Percentiles rank a stretch among this genome's conserved stretches.
Conservation (phyloP, 2,329 filamentous ascomycete genomes). For the Sphaerulina musiva region DNA sequence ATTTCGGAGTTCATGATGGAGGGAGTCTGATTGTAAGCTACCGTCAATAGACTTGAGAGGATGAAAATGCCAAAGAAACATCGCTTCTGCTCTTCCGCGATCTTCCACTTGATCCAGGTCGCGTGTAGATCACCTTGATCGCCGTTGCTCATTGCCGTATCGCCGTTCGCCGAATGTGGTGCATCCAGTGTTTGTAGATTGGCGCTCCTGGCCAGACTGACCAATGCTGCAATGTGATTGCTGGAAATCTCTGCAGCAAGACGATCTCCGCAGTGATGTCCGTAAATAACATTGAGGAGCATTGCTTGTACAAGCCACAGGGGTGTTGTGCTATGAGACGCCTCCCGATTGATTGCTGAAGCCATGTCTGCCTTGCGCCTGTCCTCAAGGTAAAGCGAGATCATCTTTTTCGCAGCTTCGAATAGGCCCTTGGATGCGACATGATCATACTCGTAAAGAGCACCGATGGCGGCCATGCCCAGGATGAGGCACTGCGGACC, state of each 20-base stretch:
- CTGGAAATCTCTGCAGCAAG: constrained; percentile 84
- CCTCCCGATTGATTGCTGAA: constrained; percentile 47
- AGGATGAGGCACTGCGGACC: constrained; percentile 81
- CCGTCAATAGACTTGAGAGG: constrained; percentile 82
- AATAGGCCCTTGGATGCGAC: constrained; percentile 77
- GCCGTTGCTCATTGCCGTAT: constrained; percentile 19
- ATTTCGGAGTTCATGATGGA: constrained; percentile 93
- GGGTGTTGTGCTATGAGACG: constrained; percentile 52
- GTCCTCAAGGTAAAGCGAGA: constrained; percentile 86
- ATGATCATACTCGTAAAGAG: constrained; percentile 80
- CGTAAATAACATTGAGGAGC: constrained; percentile 92
- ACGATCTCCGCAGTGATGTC: constrained; percentile 90
- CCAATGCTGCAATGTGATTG: constrained; percentile 82
- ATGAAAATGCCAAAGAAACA: constrained; percentile 88
- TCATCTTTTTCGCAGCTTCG: constrained; percentile 91
- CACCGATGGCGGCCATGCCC: constrained; percentile 80
- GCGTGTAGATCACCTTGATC: constrained; percentile 48
- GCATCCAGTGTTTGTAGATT: constrained; percentile 53
- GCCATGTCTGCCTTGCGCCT: constrained; percentile 76
- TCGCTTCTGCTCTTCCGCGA: constrained; percentile 80
- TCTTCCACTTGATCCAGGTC: constrained; percentile 89
- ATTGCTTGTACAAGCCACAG: constrained; percentile 96
- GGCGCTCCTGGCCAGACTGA: constrained; percentile 86
- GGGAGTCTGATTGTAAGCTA: constrained; percentile 87
- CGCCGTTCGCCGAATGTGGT: constrained; percentile 4